phyloP scores from a whole-genome alignment of 768 basidiomycete genomes.

The Tulasnella sp. region DNA sequence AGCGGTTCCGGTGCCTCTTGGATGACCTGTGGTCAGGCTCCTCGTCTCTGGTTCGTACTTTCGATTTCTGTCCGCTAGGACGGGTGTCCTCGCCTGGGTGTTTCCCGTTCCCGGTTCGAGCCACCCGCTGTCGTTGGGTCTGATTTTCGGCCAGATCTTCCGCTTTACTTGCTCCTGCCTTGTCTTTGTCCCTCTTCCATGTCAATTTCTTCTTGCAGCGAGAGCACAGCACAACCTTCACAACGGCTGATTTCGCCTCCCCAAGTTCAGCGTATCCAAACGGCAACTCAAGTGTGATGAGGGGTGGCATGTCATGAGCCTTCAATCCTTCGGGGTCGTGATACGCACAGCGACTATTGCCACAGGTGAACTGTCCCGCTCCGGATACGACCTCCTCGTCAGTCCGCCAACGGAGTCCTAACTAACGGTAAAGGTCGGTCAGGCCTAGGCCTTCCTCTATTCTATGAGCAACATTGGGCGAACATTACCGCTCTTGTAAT shows the following conservation, averaged over 20 bases:
- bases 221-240: constrained; percentile 79
- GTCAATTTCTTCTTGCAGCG: constrained; percentile 72
- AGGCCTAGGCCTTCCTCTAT: not conserved
- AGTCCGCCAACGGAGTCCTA: constrained; percentile 88
- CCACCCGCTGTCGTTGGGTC: too few species aligned
- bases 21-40: too few species aligned
- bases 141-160: too few species aligned
- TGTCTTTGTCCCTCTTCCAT: constrained; percentile 70
- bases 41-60: too few species aligned
- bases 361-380: constrained; percentile 79
- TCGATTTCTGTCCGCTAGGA: too few species aligned
- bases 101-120: too few species aligned
- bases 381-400: constrained; percentile 80
- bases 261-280: constrained; percentile 80
- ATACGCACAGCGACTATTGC: constrained; percentile 68
- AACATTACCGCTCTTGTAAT: constrained; percentile 86
- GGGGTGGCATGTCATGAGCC: constrained; percentile 24
- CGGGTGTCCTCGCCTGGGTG: too few species aligned
- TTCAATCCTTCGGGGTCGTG: constrained; percentile 32
- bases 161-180: constrained; percentile 4
- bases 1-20: too few species aligned
- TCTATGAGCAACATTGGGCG: constrained; percentile 22
- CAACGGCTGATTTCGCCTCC: constrained; percentile 59
- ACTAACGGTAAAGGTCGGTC: constrained; percentile 35
- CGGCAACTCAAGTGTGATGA: constrained; percentile 77